phyloP scores from a whole-genome alignment of 176 grass and related monocot species.

The Paspalum notatum region DNA sequence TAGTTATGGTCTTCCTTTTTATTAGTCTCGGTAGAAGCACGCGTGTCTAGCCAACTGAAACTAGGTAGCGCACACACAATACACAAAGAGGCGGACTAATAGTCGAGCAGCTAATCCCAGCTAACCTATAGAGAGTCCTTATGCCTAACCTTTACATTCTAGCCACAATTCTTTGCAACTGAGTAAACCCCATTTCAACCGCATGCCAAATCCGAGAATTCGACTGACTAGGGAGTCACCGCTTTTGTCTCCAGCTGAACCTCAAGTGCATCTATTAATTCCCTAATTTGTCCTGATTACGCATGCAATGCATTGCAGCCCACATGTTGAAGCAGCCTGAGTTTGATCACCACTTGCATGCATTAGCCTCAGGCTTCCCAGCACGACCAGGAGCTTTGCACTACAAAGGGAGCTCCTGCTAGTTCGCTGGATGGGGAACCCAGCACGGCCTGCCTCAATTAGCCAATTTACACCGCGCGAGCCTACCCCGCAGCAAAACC shows the following conservation, averaged over 20 bases:
- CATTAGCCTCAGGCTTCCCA: background rate
- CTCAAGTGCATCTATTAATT: background rate
- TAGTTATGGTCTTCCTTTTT: background rate
- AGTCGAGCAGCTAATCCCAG: background rate
- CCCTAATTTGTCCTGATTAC: background rate
- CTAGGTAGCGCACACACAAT: background rate
- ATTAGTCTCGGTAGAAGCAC: conserved; percentile 1
- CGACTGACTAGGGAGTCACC: background rate
- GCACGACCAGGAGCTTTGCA: background rate
- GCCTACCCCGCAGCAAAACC: background rate
- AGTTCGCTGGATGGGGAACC: background rate
- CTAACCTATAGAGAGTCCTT: background rate
- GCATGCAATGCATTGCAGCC: background rate
- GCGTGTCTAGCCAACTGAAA: background rate
- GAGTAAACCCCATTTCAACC: background rate
- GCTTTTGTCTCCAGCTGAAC: background rate
- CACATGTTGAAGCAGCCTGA: background rate
- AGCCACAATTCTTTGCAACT: background rate
- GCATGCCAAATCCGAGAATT: background rate
- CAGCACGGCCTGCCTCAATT: background rate
- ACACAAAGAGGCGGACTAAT: background rate
- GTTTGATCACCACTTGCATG: background rate
- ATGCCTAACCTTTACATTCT: background rate
- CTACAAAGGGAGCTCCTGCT: background rate
- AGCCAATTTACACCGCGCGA: background rate